Evolutionary conservation across 2,329 filamentous ascomycete species (phyloP).

Genomic region (Cytospora mali): DNA sequence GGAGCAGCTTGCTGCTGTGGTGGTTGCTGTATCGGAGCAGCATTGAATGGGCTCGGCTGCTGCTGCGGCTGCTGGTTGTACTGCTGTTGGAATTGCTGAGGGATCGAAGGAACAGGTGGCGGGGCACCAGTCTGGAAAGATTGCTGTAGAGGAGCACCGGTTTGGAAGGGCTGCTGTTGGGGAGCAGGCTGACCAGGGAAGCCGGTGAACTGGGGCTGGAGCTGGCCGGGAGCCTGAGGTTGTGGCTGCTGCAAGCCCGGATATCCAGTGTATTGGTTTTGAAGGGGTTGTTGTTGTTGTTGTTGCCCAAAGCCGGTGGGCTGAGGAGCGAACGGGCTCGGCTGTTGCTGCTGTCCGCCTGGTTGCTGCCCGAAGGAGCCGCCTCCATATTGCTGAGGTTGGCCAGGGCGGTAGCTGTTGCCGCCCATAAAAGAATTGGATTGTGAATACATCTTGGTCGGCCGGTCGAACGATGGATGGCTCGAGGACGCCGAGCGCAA

Average conservation of each 20-base stretch:
- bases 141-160: slow-evolving; percentile 66
- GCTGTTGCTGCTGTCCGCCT: slow-evolving; percentile 51
- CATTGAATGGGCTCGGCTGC: slow-evolving; percentile 51
- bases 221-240: slow-evolving; percentile 57
- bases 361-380: slow-evolving; percentile 47
- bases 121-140: slow-evolving; percentile 63
- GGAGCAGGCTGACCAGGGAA: slow-evolving; percentile 50
- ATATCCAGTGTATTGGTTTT: slow-evolving; percentile 64
- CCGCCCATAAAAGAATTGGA: slow-evolving; percentile 84
- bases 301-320: slow-evolving; percentile 62
- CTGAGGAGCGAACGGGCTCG: slow-evolving; percentile 58
- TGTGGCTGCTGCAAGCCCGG: slow-evolving; percentile 57
- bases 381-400: slow-evolving; percentile 48
- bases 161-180: slow-evolving; percentile 67
- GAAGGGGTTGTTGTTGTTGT: slow-evolving; percentile 45
- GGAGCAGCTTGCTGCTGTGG: slow-evolving; percentile 47
- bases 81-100: slow-evolving; percentile 62
- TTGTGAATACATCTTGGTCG: slow-evolving; percentile 77
- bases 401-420: slow-evolving; percentile 71
- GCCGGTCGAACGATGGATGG: not conserved
- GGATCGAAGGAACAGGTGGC: slow-evolving; percentile 58
- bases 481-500: slow-evolving; percentile 13
- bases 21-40: slow-evolving; percentile 51
- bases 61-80: slow-evolving; percentile 56
- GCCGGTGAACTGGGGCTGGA: slow-evolving; percentile 71